These are phyloP conservation scores for Suillus occidentalis DNA, from an alignment of 768 basidiomycete genomes.

Conservation along the genomic window DNA sequence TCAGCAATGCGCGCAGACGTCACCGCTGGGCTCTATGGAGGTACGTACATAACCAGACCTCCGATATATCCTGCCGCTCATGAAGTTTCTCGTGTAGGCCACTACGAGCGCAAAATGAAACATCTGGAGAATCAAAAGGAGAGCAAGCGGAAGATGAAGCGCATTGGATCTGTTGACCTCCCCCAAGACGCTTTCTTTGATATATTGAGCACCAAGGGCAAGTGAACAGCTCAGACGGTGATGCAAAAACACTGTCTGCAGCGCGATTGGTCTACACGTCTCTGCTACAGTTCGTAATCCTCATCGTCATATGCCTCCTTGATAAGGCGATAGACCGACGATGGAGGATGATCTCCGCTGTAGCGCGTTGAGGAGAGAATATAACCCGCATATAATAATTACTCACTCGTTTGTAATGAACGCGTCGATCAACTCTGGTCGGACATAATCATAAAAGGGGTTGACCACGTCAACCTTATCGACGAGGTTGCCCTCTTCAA, in stretches of 20 bases:
- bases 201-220: slow-evolving; percentile 66
- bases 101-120: slow-evolving; percentile 92
- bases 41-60: slow-evolving; percentile 41
- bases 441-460: slow-evolving; percentile 96
- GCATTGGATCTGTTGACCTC: slow-evolving; percentile 82
- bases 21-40: slow-evolving; percentile 91
- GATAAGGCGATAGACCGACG: slow-evolving; percentile 87
- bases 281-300: slow-evolving; percentile 73
- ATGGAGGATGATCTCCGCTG: slow-evolving; percentile 95
- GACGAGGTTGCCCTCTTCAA: slow-evolving; percentile 75
- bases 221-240: slow-evolving; percentile 15
- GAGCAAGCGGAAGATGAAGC: slow-evolving; percentile 87
- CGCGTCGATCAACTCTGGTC: slow-evolving; percentile 87
- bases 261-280: neutral
- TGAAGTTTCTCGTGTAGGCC: slow-evolving; percentile 43
- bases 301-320: slow-evolving; percentile 97
- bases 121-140: slow-evolving; percentile 90
- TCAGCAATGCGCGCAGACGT: slow-evolving; percentile 89
- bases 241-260: neutral
- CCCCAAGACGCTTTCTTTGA: slow-evolving; percentile 97
- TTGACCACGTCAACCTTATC: slow-evolving; percentile 92
- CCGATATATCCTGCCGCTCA: neutral
- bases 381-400: slow-evolving; percentile 12
- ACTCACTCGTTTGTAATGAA: slow-evolving; percentile 97
- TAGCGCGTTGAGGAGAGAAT: slow-evolving; percentile 11